These are phyloP conservation scores for Vigna mungo DNA, from an alignment of 306 rosid genomes.

Conservation along the genomic window DNA sequence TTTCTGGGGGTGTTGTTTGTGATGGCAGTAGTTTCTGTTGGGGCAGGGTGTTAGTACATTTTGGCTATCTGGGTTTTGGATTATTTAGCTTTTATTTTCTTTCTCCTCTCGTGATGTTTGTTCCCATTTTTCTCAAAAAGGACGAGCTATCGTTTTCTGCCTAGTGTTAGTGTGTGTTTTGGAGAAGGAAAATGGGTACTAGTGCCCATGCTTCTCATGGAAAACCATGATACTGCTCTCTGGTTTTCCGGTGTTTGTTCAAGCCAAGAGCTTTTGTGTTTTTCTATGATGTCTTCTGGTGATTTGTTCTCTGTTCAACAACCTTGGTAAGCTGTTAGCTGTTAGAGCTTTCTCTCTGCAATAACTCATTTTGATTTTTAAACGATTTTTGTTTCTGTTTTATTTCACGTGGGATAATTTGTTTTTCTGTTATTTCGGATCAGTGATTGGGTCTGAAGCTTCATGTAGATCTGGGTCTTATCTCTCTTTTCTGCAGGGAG, in stretches of 20 bases:
- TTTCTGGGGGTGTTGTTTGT: conserved; percentile 23
- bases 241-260: conserved; percentile 3
- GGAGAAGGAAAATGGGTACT: conserved; percentile 16
- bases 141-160: conserved; percentile 2
- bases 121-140: background rate
- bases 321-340: background rate
- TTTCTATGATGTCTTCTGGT: background rate
- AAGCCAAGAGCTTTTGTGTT: background rate
- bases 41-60: background rate
- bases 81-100: background rate
- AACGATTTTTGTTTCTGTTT: background rate
- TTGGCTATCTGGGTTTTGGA: background rate
- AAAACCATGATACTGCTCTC: conserved; percentile 6
- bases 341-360: background rate
- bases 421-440: conserved; percentile 26
- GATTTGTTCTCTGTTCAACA: conserved; percentile 21
- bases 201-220: conserved; percentile 22
- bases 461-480: conserved; percentile 53
- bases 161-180: conserved; percentile 12
- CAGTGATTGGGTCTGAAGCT: conserved; percentile 32
- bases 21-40: background rate
- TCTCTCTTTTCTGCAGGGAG: background rate
- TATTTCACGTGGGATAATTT: background rate
- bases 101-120: conserved; percentile 4
- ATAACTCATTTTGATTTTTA: background rate